These are phyloP conservation scores for Aspergillus brunneoviolaceus DNA, from an alignment of 2,329 filamentous ascomycete genomes.

Conservation along the genomic window DNA sequence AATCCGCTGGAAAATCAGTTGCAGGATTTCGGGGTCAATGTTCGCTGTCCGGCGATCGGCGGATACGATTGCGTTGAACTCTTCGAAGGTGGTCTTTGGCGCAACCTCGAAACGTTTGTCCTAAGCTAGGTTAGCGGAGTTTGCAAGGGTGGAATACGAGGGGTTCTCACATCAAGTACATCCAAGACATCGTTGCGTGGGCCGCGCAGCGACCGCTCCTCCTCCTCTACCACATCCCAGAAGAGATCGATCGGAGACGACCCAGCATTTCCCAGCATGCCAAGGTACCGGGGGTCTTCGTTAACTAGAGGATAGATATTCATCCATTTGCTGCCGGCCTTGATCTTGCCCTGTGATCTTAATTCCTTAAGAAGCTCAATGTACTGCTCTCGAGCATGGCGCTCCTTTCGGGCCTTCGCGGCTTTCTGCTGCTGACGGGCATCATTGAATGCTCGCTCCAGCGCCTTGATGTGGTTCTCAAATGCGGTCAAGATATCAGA, in stretches of 20 bases:
- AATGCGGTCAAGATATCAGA: conserved; percentile 90
- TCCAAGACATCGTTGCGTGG: conserved; percentile 82
- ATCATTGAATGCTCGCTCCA: conserved; percentile 91
- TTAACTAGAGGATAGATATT: conserved; percentile 73
- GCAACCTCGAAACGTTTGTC: conserved; percentile 91
- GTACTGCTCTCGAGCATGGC: conserved; percentile 82
- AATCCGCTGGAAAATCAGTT: conserved; percentile 81
- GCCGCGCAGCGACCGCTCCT: conserved; percentile 80
- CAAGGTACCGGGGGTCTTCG: conserved; percentile 77
- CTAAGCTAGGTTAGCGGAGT: conserved; percentile 51
- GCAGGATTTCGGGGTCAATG: conserved; percentile 76
- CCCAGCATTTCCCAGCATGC: conserved; percentile 79
- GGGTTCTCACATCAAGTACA: conserved; percentile 72
- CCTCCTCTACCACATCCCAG: conserved; percentile 92
- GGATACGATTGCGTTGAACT: conserved; percentile 79
- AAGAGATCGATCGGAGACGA: conserved; percentile 89
- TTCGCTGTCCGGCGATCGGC: conserved; percentile 85
- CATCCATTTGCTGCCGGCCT: conserved; percentile 87
- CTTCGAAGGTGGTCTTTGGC: conserved; percentile 80
- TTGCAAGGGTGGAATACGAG: neutral
- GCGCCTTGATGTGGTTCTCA: conserved; percentile 88
- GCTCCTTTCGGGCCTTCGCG: conserved; percentile 74
- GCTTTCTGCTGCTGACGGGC: conserved; percentile 84
- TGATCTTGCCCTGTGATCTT: conserved; percentile 74
- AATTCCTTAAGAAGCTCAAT: conserved; percentile 72